Evolutionary conservation across 2,329 filamentous ascomycete species (phyloP), one percentile per base, ranked within the genome.

Genomic region (Phoma sp.): DNA sequence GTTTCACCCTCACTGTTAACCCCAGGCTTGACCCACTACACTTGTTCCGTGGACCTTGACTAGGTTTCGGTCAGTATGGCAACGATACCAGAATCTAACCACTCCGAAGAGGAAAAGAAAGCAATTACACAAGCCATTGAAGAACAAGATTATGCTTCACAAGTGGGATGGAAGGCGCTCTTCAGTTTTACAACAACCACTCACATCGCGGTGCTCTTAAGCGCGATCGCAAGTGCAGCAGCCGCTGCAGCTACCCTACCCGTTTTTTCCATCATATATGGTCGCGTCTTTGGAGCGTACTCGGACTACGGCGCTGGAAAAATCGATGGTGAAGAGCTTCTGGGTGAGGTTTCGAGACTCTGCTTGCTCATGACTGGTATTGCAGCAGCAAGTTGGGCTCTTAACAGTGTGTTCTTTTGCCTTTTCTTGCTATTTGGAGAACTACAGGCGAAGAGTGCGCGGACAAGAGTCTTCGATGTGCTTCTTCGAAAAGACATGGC

Each of bases 381-480:
- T 0, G 91, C 89, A 0, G 71, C 78, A 0, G 83, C 77, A 0
- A 87, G 84, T 39, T 93, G 90, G 85, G 38, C 92, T 0, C 74
- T 87, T 14, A 88, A 90, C 61, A 83, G 84, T 3, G 69, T 82
- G 1, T 89, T 91, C 62, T 87, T 92, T 64, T 80, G 82, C 1
- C 73, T 84, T 0, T 97, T 93, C 87, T 79, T 93, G 25, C 71
- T 83, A 0, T 95, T 95, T 71, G 91, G 93, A 12, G 93, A 97
- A 73, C 66, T 91, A 2, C 91, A 96, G 61, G 91, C 89, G 0
- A 84, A 83, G 26, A 84, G 76, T 39, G 87, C 86, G 6, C 84
- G 92, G 5, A 78, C 81, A 14, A 78, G 76, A 5, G 75, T 95
- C 2, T 96, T 96, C 67, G 65, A 77, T 1, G 83, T 83, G 2